phyloP scores from a whole-genome alignment of 1,284 basidiomycete species.

The Sphaerobolus stellatus region DNA sequence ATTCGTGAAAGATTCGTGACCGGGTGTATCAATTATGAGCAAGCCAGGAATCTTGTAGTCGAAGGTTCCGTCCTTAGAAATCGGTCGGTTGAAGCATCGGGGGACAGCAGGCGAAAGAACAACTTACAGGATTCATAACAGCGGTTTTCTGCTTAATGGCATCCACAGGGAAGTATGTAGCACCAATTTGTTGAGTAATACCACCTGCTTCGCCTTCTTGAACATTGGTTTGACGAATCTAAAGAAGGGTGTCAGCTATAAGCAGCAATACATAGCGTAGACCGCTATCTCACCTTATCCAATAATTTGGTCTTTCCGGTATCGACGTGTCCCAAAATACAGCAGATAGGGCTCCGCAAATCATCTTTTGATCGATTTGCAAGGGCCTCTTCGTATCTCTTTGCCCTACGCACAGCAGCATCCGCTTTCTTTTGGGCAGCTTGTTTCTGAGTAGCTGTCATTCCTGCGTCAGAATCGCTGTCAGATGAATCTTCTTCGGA shows the following conservation, averaged over 20 bases:
- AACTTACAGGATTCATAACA: conserved; percentile 80
- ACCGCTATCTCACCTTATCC: conserved; percentile 71
- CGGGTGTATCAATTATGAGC: conserved; percentile 96
- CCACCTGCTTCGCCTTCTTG: conserved; percentile 99
- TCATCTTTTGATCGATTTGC: conserved; percentile 88
- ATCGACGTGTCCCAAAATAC: conserved; percentile 99
- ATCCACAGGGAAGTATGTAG: conserved; percentile 99
- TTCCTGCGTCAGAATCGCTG: conserved; percentile 55
- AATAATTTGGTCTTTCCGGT: conserved; percentile 98
- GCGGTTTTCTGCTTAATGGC: conserved; percentile 92
- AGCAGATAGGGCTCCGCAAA: conserved; percentile 96
- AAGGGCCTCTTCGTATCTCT: conserved; percentile 84
- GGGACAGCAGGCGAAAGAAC: conserved; percentile 9
- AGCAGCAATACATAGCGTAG: not conserved
- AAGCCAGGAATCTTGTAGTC: conserved; percentile 98
- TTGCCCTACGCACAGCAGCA: conserved; percentile 77
- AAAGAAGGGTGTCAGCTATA: conserved; percentile 9
- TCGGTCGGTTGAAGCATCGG: conserved; percentile 7
- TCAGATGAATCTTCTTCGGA: conserved; percentile 43
- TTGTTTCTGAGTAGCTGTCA: conserved; percentile 63
- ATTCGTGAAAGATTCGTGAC: conserved; percentile 99
- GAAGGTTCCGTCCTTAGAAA: conserved; percentile 65
- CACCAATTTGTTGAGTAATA: conserved; percentile 99
- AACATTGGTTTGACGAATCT: conserved; percentile 99
- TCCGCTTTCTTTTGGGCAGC: conserved; percentile 80